Evolutionary conservation across 2,329 filamentous ascomycete species (phyloP).

Genomic region (Aspergillus pseudotamarii): DNA sequence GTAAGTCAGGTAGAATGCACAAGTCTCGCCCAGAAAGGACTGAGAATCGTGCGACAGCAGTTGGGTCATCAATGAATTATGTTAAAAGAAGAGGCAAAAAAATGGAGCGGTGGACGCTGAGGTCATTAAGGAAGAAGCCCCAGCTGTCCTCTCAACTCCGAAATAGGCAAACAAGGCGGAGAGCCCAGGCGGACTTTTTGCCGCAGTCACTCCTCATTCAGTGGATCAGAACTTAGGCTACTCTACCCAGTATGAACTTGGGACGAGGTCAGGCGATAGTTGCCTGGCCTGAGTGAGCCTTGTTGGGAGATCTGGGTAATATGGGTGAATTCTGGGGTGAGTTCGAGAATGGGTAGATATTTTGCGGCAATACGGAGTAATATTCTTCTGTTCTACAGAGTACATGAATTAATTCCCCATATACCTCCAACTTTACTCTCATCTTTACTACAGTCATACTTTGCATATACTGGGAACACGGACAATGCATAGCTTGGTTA

Average conservation of each 20-base stretch:
- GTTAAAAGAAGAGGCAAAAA: conserved; percentile 1
- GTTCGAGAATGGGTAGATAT: neutral
- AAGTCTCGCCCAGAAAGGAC: conserved; percentile 45
- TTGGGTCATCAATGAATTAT: conserved; percentile 39
- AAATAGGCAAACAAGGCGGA: conserved; percentile 17
- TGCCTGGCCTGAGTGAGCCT: neutral
- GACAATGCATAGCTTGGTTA: neutral
- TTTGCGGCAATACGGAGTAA: neutral
- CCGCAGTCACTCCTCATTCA: neutral
- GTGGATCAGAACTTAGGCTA: neutral
- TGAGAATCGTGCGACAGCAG: conserved; percentile 40
- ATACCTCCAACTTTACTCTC: neutral
- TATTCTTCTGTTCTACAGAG: neutral
- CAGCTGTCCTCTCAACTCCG: conserved; percentile 8
- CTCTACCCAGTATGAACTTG: neutral
- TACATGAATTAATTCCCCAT: neutral
- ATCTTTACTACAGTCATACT: neutral
- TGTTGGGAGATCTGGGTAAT: neutral
- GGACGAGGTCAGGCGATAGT: neutral
- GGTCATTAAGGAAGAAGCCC: conserved; percentile 19
- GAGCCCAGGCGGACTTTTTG: conserved; percentile 11
- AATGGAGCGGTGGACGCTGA: conserved; percentile 11
- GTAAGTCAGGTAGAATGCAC: conserved; percentile 41
- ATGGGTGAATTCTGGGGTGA: neutral
- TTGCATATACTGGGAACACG: neutral